Percentiles rank a stretch among this genome's conserved stretches.
Evolutionary conservation across 169 alveolate species (phyloP).

Genomic region (Plasmodium falciparum): DNA sequence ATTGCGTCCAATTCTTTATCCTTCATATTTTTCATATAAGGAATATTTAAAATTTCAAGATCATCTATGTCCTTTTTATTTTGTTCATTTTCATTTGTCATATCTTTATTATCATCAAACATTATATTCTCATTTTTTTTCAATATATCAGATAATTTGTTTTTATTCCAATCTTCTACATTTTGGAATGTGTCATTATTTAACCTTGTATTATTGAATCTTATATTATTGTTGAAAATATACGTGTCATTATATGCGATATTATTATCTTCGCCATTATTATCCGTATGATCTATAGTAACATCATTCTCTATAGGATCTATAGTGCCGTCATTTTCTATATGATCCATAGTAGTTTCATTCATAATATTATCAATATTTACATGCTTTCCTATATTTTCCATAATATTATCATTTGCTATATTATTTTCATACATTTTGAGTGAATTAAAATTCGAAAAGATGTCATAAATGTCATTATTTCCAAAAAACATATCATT

Average conservation of each 20-base stretch:
- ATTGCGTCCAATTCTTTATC: slow-evolving; percentile 70
- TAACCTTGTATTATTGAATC: not conserved
- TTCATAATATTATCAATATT: too few species aligned
- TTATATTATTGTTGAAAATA: too few species aligned
- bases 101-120: not conserved
- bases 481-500: slow-evolving; percentile 63
- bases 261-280: not conserved
- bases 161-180: slow-evolving; percentile 1
- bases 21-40: slow-evolving; percentile 57
- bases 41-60: slow-evolving; percentile 18
- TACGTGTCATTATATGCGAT: not conserved
- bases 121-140: not conserved
- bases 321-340: not conserved
- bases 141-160: not conserved
- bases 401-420: not conserved
- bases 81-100: not conserved
- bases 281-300: not conserved
- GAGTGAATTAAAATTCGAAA: slow-evolving; percentile 26
- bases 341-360: too few species aligned
- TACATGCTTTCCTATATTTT: too few species aligned
- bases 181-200: not conserved
- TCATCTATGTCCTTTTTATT: slow-evolving; percentile 14
- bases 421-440: slow-evolving; percentile 7
- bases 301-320: not conserved
- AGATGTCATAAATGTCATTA: slow-evolving; percentile 55